A percentile compares a stretch with the other conserved stretches of the same genome.
Evolutionary conservation across 2,329 filamentous ascomycete genomes (phyloP).

Genomic region (Claviceps sp.): DNA sequence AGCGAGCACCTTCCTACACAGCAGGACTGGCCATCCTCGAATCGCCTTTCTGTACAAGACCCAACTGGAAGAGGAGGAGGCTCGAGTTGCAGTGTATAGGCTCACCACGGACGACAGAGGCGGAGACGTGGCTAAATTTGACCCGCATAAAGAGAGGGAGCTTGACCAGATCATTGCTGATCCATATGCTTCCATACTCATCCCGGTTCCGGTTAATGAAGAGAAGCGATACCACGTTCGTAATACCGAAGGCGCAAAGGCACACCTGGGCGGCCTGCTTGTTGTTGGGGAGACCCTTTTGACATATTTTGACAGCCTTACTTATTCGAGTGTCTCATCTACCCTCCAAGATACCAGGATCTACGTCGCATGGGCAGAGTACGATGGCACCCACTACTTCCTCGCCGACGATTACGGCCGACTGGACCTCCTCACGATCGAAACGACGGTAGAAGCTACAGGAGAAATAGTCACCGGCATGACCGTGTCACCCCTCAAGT

Average conservation of each 20-base stretch:
- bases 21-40: constrained; percentile 43
- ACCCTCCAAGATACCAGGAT: constrained; percentile 61
- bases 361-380: constrained; percentile 82
- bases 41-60: constrained; percentile 46
- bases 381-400: constrained; percentile 72
- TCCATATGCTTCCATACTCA: constrained; percentile 44
- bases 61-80: constrained; percentile 36
- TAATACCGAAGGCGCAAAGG: constrained; percentile 36
- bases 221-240: constrained; percentile 48
- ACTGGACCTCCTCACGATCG: constrained; percentile 71
- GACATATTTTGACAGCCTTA: constrained; percentile 72
- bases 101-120: constrained; percentile 46
- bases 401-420: constrained; percentile 83
- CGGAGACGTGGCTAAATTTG: constrained; percentile 38
- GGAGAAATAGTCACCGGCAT: constrained; percentile 58
- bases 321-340: constrained; percentile 50
- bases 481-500: constrained; percentile 40
- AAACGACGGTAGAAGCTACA: constrained; percentile 50
- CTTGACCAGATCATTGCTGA: constrained; percentile 40
- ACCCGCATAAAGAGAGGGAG: constrained; percentile 40
- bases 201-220: constrained; percentile 45
- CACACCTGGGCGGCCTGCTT: constrained; percentile 56
- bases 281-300: constrained; percentile 71
- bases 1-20: constrained; percentile 42
- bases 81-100: constrained; percentile 44